A percentile compares a stretch with the other conserved stretches of the same genome.
These are phyloP conservation scores for Microcyclospora pomicola DNA, from an alignment of 2,329 filamentous ascomycete genomes.

Conservation along the genomic window DNA sequence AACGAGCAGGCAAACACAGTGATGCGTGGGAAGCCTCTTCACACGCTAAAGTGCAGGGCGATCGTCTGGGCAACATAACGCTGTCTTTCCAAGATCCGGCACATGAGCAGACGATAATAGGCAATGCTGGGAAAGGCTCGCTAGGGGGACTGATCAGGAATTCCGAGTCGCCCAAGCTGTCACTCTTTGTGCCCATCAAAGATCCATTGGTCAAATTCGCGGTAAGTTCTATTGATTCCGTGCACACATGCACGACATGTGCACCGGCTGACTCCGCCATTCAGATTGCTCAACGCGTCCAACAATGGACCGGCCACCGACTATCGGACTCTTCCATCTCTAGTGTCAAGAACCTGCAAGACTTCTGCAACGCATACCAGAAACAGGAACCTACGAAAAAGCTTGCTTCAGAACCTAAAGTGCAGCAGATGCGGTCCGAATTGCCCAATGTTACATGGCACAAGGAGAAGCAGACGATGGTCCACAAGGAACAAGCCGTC, in stretches of 20 bases:
- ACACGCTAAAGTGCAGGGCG: constrained; percentile 53
- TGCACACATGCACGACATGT: too few relatives aligned
- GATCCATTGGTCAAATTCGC: constrained; percentile 48
- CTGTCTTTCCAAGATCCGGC: too few relatives aligned
- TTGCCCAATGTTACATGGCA: constrained; percentile 60
- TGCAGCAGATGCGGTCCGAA: constrained; percentile 32
- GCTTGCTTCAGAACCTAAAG: constrained; percentile 46
- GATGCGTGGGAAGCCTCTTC: not conserved
- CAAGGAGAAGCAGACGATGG: constrained; percentile 49
- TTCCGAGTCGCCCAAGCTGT: too few relatives aligned
- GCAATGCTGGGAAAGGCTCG: too few relatives aligned
- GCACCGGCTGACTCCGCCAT: not conserved
- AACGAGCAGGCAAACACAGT: constrained; percentile 15
- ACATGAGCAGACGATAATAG: too few relatives aligned
- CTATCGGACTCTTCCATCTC: constrained; percentile 56
- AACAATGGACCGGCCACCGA: constrained; percentile 65
- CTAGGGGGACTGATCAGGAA: too few relatives aligned
- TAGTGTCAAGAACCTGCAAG: constrained; percentile 22
- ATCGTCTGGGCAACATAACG: constrained; percentile 62
- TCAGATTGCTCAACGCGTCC: constrained; percentile 67
- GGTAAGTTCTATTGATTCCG: constrained; percentile 37
- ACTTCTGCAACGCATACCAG: constrained; percentile 25
- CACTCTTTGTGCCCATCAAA: too few relatives aligned
- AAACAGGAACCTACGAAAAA: constrained; percentile 34
- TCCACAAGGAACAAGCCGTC: constrained; percentile 56